These are phyloP conservation scores for Podila verticillata DNA, from an alignment of 192 early-diverging fungal species.

Conservation along the genomic window DNA sequence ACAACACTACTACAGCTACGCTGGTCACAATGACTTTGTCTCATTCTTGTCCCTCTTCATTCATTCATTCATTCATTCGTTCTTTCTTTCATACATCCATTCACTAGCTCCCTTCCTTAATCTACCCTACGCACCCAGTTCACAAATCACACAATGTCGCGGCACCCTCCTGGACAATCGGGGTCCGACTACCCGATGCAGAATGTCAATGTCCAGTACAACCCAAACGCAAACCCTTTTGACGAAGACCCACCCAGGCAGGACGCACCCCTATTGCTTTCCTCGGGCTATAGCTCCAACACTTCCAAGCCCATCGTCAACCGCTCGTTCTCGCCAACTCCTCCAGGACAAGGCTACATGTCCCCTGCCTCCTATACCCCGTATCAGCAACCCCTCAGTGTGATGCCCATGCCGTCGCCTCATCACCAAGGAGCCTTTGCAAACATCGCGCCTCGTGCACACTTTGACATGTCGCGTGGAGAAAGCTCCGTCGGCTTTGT, in stretches of 20 bases:
- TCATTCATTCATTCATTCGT: no score
- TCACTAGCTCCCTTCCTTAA: no score
- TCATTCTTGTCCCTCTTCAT: not conserved
- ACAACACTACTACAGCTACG: no score
- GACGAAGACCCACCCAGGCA: constrained; percentile 47
- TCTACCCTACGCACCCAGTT: no score
- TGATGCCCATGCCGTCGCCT: constrained; percentile 23
- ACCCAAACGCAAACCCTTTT: constrained; percentile 49
- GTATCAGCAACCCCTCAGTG: constrained; percentile 28
- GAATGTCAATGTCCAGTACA: constrained; percentile 44
- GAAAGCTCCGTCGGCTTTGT: not conserved
- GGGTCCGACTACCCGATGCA: constrained; percentile 49
- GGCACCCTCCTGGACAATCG: constrained; percentile 34
- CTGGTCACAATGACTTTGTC: no score
- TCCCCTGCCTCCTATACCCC: constrained; percentile 45
- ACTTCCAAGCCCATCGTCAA: constrained; percentile 16
- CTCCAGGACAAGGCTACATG: constrained; percentile 27
- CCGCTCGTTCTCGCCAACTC: not conserved
- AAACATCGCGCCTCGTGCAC: constrained; percentile 20
- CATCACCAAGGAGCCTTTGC: constrained; percentile 21
- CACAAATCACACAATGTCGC: constrained; percentile 21
- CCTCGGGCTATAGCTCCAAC: constrained; percentile 28
- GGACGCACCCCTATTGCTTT: constrained; percentile 35
- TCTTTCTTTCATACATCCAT: no score
- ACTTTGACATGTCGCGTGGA: constrained; percentile 21